phyloP scores from a whole-genome alignment of 1,139 yeast species.

The Diutina mesorugosa region DNA sequence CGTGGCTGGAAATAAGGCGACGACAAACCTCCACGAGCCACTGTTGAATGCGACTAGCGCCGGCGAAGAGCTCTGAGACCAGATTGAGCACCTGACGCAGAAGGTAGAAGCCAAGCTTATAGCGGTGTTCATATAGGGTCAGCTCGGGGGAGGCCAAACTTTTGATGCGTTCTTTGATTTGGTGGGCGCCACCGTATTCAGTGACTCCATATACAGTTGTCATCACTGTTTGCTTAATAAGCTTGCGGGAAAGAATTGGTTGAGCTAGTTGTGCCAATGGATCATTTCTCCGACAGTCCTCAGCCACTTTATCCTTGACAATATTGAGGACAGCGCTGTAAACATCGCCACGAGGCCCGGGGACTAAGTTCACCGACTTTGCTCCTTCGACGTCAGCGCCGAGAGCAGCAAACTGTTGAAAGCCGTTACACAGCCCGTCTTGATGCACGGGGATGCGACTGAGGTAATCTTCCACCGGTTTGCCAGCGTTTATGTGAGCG shows the following conservation, averaged over 20 bases:
- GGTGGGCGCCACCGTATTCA: conserved; percentile 21
- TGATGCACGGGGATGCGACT: conserved; percentile 28
- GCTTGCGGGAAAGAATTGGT: conserved; percentile 16
- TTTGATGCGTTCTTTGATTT: conserved; percentile 16
- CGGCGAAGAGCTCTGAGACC: conserved; percentile 20
- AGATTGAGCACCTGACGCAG: conserved; percentile 18
- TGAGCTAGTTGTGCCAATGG: conserved; percentile 10
- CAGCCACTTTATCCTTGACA: conserved; percentile 11
- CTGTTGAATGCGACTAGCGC: conserved; percentile 21
- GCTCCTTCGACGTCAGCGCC: conserved; percentile 26
- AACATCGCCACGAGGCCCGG: conserved; percentile 19
- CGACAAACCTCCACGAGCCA: conserved; percentile 23
- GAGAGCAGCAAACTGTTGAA: conserved; percentile 35
- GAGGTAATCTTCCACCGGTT: conserved; percentile 11
- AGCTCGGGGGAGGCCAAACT: conserved; percentile 8
- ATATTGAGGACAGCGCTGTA: conserved; percentile 20
- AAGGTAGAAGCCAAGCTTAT: conserved; percentile 12
- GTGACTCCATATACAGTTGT: conserved; percentile 38
- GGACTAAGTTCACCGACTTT: conserved; percentile 23
- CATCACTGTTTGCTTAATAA: conserved; percentile 34
- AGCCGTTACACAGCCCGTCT: conserved; percentile 37
- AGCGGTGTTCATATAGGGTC: conserved; percentile 2
- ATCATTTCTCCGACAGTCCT: conserved; percentile 4
- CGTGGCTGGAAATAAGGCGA: conserved; percentile 18
- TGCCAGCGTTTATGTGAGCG: conserved; percentile 4